These are phyloP conservation scores for Wickerhamomyces sp. DNA, from an alignment of 1,139 yeast genomes.

Conservation along the genomic window DNA sequence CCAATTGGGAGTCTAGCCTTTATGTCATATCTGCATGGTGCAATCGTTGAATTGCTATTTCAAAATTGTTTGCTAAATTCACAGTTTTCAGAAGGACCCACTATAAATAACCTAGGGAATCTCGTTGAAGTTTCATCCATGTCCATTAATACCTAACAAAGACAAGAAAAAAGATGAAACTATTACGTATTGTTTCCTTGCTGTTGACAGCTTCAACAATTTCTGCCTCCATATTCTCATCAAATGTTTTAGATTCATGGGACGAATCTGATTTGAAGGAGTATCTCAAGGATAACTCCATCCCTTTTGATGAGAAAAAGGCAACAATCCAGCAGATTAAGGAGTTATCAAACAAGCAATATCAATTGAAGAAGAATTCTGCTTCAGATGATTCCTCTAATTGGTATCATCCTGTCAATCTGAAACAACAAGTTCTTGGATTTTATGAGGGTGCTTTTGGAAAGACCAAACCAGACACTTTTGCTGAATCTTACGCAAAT, in stretches of 20 bases:
- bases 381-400: not conserved
- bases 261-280: slow-evolving; percentile 28
- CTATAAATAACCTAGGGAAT: too few relatives aligned
- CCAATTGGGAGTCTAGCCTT: too few relatives aligned
- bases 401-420: slow-evolving; percentile 11
- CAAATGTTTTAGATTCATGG: slow-evolving; percentile 25
- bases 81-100: too few relatives aligned
- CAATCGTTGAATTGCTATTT: too few relatives aligned
- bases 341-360: slow-evolving; percentile 31
- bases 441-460: slow-evolving; percentile 5
- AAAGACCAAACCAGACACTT: not conserved
- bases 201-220: slow-evolving; percentile 8
- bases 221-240: slow-evolving; percentile 8
- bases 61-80: too few relatives aligned
- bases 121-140: too few relatives aligned
- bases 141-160: too few relatives aligned
- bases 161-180: slow-evolving; percentile 9
- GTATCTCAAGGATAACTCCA: slow-evolving; percentile 32
- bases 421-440: slow-evolving; percentile 17
- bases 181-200: slow-evolving; percentile 6
- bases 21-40: too few relatives aligned
- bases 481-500: slow-evolving; percentile 2
- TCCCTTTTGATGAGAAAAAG: slow-evolving; percentile 18
- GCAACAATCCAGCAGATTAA: slow-evolving; percentile 31
- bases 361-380: slow-evolving; percentile 24